Evolutionary conservation across 768 basidiomycete genomes (phyloP), one percentile per base, ranked within the genome.

Genomic region (Tephrocybe sp.): DNA sequence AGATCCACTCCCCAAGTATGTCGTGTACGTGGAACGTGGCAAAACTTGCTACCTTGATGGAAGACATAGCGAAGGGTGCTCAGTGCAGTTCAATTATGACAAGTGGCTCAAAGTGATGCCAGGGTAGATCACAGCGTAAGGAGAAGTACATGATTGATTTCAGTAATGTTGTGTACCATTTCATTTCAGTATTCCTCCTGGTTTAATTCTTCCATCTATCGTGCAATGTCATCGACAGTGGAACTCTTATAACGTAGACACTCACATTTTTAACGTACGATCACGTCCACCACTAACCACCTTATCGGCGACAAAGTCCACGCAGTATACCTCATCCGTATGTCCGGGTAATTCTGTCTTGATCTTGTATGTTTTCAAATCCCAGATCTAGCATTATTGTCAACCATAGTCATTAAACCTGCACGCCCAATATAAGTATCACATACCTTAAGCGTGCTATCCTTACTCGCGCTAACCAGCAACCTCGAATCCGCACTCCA

Each of bases 271-370:
- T 10, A 98, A 83, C 16, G 83, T 87, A 60, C 84, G 82, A 70
- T 98, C 96, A 39, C 89, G 73, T 12, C 96, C 96, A n/a, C 95
- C 96, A 63, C 92, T 96, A 57, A 97, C 93, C n/a, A 98, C 81
- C 67, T 99, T 99, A 72, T 99, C 96, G 0, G 94, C 95, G 1
- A 99, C 95, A 64, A 97, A 99, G 68, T 98, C 96, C 13, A 99
- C 96, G 62, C 96, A 98, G 70, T 98, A 98, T 32, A 99, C 95
- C 66, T 99, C 96, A 59, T 99, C 96, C 1, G 89, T 90, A 65
- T 99, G 96, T 16, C 96, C 96, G 0, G 94, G 92, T 14, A 99
- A 82, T 66, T 99, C 96, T 6, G 80, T 84, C 63, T 92, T 89
- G 55, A 99, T 83, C 70, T 99, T 98, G 68, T 91, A 92, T 5